Evolutionary conservation across 2,329 filamentous ascomycete species (phyloP).

Genomic region (Trichophyton simii): DNA sequence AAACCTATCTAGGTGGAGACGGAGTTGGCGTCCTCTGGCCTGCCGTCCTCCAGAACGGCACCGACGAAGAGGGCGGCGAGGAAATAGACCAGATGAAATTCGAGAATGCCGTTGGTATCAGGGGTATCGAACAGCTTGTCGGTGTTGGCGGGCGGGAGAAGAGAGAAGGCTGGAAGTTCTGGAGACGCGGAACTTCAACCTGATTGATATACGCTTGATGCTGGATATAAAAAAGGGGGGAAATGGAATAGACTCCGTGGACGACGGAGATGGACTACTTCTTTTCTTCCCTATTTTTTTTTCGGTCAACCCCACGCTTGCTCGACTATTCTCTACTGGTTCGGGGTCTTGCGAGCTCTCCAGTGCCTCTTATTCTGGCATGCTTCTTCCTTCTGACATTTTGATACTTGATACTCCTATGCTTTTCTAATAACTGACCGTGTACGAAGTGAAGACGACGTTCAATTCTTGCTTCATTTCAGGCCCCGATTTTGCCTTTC

Average conservation of each 20-base stretch:
- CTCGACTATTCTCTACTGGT: not conserved
- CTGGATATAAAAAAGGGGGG: too few relatives aligned
- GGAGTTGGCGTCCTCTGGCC: constrained; percentile 92
- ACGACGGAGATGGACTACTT: not conserved
- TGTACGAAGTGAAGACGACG: not conserved
- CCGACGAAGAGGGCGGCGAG: constrained; percentile 68
- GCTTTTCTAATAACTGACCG: not conserved
- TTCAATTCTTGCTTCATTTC: not conserved
- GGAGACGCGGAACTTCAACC: constrained; percentile 38
- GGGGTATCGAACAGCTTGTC: constrained; percentile 77
- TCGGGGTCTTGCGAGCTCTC: not conserved
- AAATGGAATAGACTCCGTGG: too few relatives aligned
- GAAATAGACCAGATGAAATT: constrained; percentile 89
- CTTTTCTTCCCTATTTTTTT: not conserved
- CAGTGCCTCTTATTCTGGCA: not conserved
- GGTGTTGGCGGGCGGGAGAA: constrained; percentile 61
- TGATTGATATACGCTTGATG: not conserved
- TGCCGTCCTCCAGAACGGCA: constrained; percentile 74
- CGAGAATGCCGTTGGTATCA: constrained; percentile 67
- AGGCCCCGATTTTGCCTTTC: not conserved
- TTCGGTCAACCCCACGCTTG: not conserved
- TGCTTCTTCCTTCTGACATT: not conserved
- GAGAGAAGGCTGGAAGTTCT: constrained; percentile 76
- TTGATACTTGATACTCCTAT: not conserved
- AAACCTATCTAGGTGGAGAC: constrained; percentile 82